Base-by-base conservation (phyloP, 345 rosid species). In the Jatropha curcas region DNA sequence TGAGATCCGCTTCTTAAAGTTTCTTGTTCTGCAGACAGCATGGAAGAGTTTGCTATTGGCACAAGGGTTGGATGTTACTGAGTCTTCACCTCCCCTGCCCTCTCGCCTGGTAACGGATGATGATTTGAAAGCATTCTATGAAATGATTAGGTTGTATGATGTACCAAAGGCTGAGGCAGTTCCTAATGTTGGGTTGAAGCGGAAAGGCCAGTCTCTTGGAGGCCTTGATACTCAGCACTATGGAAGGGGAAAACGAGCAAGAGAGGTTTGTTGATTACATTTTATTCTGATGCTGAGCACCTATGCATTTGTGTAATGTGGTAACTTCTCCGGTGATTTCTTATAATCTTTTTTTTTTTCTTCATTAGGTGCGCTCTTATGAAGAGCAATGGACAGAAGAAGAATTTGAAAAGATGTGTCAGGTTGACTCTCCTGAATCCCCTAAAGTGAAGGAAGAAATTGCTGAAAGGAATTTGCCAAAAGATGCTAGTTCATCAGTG, bases 301-400 rank as follows among this genome's bases (percentile, higher is more conserved):
- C 28, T 35, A 35, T 43, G 59, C 52, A n/a, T 28, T 35, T 13
- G 20, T 27, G 28, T 33, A 43, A n/a, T 70, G 50, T 14, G 7
- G 10, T 41, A 57, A n/a, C n/a, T n/a, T 60, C 51, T 48, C 33
- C 22, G 31, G 34, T 43, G 30, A 64, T 24, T 65, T 19, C 33
- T 17, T 53, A 22, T 50, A 10, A 12, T 25, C 50, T 53, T 64
- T 74, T 73, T 33, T 34, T 3, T 41, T 9, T 48, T 45, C 41
- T 71, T 59, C 30, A 19, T 55, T 60, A 93, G 98, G 97, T 93
- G 70, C 93, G 93, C 25, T 91, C 98, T 19, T 93, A 93, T 37
- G 97, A 91, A 86, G 98, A 93, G 80, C 90, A 91, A 81, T 81
- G 87, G 88, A 89, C 98, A 41, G 98, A 93, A 76, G 97, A 91